Evolutionary conservation across 1,284 basidiomycete species (phyloP).

Genomic region (Rhodofomes roseus): DNA sequence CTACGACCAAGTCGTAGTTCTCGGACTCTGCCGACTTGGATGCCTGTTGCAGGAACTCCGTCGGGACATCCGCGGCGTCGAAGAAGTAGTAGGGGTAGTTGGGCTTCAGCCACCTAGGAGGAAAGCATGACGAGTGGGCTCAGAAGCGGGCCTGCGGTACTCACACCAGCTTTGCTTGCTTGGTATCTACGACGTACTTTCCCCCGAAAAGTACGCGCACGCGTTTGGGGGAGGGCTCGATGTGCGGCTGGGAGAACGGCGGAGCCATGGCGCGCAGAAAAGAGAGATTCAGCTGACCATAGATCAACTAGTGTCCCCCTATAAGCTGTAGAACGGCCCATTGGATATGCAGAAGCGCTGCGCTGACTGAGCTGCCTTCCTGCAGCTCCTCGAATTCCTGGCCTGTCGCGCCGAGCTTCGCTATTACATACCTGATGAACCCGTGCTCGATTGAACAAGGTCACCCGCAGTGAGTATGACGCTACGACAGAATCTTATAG

Average conservation of each 20-base stretch:
- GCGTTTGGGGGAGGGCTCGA: conserved; percentile 35
- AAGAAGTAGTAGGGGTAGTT: conserved; percentile 57
- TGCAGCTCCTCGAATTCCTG: not conserved
- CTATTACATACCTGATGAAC: not conserved
- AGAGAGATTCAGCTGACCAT: not conserved
- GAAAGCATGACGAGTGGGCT: not conserved
- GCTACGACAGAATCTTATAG: too few relatives aligned
- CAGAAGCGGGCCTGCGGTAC: conserved; percentile 14
- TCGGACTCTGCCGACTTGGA: not conserved
- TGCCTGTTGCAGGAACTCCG: conserved; percentile 34
- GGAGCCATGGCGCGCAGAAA: conserved; percentile 11
- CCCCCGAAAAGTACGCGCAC: conserved; percentile 52
- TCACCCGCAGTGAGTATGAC: too few relatives aligned
- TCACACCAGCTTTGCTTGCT: conserved; percentile 54
- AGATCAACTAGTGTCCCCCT: not conserved
- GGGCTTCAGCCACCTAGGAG: conserved; percentile 50
- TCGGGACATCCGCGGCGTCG: conserved; percentile 36
- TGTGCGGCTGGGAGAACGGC: conserved; percentile 24
- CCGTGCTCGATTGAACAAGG: too few relatives aligned
- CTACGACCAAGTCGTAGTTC: conserved; percentile 6
- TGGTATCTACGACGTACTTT: conserved; percentile 50
- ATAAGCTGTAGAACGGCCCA: not conserved
- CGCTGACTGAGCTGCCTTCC: not conserved
- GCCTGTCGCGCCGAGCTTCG: not conserved
- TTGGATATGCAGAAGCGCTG: not conserved